Base-by-base conservation (phyloP, 2,329 filamentous ascomycete species). In the Ascochyta clinopodiicola region DNA sequence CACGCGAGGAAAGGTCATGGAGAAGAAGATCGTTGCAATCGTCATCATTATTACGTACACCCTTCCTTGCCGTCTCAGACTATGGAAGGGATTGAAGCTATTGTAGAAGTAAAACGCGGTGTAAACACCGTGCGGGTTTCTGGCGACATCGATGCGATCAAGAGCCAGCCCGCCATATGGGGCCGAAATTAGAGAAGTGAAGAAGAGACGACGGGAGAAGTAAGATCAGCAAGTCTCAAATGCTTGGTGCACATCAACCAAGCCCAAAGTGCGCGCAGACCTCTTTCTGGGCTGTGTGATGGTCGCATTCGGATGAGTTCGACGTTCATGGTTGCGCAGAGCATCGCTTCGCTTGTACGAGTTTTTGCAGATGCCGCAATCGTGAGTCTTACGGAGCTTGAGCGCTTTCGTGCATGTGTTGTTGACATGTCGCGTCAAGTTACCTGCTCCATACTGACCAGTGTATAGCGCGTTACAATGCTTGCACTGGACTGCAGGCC, bases 271-370 rank as follows among this genome's bases (percentile, higher is more conserved):
- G 10, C 22, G 17, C 19, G 37, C 19, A 24, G 37, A 25, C 37
- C 13, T 39, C 37, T 39, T 39, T 12, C 17, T 39, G 19, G 22
- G 37, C 37, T 39, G 12, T 22, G 12, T 19, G 17, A 22, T 42
- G 21, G 6, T 17, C 3, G 17, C 24, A 24, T 22, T 4, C 8
- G 9, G 2, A 27, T 55, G 51, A 21, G 21, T 35, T 17, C 15
- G 27, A 17, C 34, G 25, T 21, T 45, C 35, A 17, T 56, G 52
- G 13, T 40, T 42, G 19, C 47, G 38, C 15, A 35, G 34, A n/a
- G 45, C 52, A 15, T 57, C 54, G 12, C 45, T 43, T 40, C 54
- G 44, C 9, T 57, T 57, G 54, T 38, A 53, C 1, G 15, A 13
- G 2, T 29, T 27, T 3, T 29, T 12, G 10, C 49, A 53, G 12